These are phyloP conservation scores for Xylaria flabelliformis DNA, from an alignment of 495 filamentous ascomycete genomes.

Conservation along the genomic window DNA sequence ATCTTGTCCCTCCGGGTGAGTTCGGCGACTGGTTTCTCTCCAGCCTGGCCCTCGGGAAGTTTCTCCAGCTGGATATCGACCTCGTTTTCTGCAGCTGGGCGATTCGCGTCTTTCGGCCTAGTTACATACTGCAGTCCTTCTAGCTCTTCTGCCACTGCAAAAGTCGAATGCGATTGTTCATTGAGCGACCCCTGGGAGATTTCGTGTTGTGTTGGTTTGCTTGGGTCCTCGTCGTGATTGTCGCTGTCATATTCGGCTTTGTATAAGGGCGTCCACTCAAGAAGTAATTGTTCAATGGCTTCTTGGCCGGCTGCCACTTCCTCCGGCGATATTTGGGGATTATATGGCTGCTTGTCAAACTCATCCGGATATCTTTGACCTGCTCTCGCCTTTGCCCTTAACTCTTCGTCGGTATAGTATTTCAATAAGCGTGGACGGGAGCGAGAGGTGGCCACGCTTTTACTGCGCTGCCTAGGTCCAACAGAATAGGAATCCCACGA, in stretches of 20 bases:
- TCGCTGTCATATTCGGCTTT: neutral
- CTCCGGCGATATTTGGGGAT: neutral
- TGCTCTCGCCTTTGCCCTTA: neutral
- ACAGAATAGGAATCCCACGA: neutral
- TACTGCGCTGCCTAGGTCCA: neutral
- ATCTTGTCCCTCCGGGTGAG: neutral
- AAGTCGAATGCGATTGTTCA: neutral
- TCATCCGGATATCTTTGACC: neutral
- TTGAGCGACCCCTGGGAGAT: neutral
- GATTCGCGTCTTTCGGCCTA: neutral
- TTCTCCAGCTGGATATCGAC: neutral
- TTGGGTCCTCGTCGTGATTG: neutral
- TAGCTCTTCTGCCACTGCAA: neutral
- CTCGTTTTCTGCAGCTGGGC: neutral
- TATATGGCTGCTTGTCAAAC: neutral
- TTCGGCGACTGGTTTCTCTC: neutral
- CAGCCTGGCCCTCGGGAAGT: neutral
- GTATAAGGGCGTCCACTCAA: conserved; percentile 4
- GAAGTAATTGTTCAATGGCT: conserved; percentile 2
- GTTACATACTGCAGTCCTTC: neutral
- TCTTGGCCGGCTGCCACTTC: neutral
- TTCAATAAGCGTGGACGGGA: neutral
- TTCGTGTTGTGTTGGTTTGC: neutral
- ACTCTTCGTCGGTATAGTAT: conserved; percentile 2
- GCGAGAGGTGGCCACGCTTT: neutral